phyloP scores from a whole-genome alignment of 179 eudicot species.

The Beta macrorhiza region DNA sequence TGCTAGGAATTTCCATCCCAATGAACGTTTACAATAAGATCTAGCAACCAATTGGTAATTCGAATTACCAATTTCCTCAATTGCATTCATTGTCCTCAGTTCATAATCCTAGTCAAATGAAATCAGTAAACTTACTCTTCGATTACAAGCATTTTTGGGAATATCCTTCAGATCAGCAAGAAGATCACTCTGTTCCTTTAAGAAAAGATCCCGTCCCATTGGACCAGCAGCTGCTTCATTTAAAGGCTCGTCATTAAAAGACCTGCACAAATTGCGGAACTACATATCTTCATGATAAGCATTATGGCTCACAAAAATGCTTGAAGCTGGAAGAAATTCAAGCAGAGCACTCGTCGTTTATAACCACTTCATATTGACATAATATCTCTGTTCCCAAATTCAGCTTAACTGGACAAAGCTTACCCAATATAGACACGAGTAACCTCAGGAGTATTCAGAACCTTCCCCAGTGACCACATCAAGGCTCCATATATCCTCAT shows the following conservation, averaged over 20 bases:
- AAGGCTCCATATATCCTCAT: constrained; percentile 99
- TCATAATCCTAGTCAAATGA: neutral
- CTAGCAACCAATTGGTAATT: neutral
- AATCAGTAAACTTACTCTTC: constrained; percentile 55
- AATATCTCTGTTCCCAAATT: neutral
- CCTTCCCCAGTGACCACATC: constrained; percentile 99
- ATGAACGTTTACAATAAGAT: constrained; percentile 1
- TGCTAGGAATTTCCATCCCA: neutral
- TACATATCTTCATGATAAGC: neutral
- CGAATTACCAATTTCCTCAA: neutral
- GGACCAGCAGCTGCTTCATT: constrained; percentile 66
- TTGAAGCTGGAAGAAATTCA: neutral
- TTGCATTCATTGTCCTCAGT: neutral
- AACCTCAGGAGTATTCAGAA: constrained; percentile 92
- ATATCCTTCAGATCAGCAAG: constrained; percentile 79
- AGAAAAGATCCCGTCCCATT: constrained; percentile 71
- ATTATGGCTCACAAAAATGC: neutral
- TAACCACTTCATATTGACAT: neutral
- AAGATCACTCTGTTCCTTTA: constrained; percentile 88
- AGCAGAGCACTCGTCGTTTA: neutral
- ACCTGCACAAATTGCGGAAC: constrained; percentile 39
- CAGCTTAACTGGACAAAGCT: constrained; percentile 15
- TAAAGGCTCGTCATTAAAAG: constrained; percentile 75
- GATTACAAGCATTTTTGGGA: constrained; percentile 94
- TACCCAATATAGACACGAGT: constrained; percentile 95